Conservation (phyloP, 306 rosid species). For the Vicia villosa region DNA sequence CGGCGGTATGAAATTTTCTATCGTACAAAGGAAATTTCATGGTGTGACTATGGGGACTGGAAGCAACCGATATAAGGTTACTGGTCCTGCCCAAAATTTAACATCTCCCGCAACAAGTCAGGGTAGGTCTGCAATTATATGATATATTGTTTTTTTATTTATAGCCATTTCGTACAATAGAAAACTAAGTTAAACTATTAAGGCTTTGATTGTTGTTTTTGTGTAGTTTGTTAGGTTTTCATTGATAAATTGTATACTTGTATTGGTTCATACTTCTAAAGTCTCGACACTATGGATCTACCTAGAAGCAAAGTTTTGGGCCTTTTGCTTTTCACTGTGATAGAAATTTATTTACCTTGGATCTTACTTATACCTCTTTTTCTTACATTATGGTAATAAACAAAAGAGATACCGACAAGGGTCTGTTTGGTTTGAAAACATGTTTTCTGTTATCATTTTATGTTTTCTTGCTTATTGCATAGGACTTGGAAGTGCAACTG, state of each 20-base stretch:
- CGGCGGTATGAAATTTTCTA: constrained; percentile 93
- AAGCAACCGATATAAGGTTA: constrained; percentile 79
- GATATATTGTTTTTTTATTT: neutral
- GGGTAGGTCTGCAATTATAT: constrained; percentile 51
- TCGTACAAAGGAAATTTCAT: constrained; percentile 89
- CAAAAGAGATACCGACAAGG: too few species aligned
- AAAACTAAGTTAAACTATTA: constrained; percentile 10
- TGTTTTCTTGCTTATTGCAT: too few species aligned
- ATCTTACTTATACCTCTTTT: too few species aligned
- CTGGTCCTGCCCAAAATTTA: constrained; percentile 82
- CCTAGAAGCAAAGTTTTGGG: constrained; percentile 11
- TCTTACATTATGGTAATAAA: too few species aligned
- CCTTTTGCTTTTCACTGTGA: constrained; percentile 16
- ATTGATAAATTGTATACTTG: neutral
- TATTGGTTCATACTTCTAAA: too few species aligned
- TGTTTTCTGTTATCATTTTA: too few species aligned
- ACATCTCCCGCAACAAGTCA: constrained; percentile 80
- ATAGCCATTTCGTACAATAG: neutral
- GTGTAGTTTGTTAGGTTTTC: constrained; percentile 19
- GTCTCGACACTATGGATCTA: too few species aligned
- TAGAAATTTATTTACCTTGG: constrained; percentile 22
- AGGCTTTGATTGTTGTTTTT: neutral
- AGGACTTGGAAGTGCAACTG: too few species aligned
- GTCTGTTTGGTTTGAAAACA: too few species aligned
- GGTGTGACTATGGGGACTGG: constrained; percentile 87